Conservation (phyloP, 495 filamentous ascomycete genomes). For the Podospora didyma region DNA sequence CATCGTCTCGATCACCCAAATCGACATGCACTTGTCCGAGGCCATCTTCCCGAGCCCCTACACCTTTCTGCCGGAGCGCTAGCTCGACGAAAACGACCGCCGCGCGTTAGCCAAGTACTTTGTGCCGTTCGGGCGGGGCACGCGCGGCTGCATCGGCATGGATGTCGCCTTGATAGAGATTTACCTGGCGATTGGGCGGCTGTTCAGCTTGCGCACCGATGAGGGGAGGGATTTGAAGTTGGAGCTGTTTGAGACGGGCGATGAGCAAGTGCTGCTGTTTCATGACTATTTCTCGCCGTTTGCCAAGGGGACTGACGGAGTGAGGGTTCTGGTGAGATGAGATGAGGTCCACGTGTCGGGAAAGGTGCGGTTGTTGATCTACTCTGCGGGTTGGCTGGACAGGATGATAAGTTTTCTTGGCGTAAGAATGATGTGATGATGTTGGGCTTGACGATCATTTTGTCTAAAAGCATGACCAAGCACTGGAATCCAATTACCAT, state of each 20-base stretch:
- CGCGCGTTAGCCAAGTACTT: slow-evolving; percentile 34
- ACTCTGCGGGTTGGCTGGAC: too few species aligned
- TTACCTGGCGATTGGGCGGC: slow-evolving; percentile 34
- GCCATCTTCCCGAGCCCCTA: slow-evolving; percentile 36
- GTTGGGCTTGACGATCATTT: too few species aligned
- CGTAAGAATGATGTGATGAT: too few species aligned
- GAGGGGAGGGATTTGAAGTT: slow-evolving; percentile 8
- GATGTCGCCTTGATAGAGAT: slow-evolving; percentile 47
- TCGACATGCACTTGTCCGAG: slow-evolving; percentile 35
- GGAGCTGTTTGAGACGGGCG: slow-evolving; percentile 12
- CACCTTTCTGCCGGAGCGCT: slow-evolving; percentile 43
- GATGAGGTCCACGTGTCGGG: too few species aligned
- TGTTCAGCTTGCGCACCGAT: slow-evolving; percentile 8
- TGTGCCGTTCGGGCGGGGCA: slow-evolving; percentile 42
- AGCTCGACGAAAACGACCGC: slow-evolving; percentile 31
- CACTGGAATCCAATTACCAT: too few species aligned
- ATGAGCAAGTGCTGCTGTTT: slow-evolving; percentile 16
- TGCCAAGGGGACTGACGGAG: slow-evolving; percentile 8
- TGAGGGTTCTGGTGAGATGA: slow-evolving; percentile 3
- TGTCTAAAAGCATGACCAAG: too few species aligned
- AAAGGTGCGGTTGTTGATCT: too few species aligned
- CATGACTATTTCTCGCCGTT: slow-evolving; percentile 28
- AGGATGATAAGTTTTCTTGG: too few species aligned
- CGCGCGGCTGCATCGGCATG: slow-evolving; percentile 41
- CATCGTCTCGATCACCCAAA: slow-evolving; percentile 11